These are phyloP conservation scores for Microthyrium microscopicum DNA, from an alignment of 2,329 filamentous ascomycete species.

Conservation along the genomic window DNA sequence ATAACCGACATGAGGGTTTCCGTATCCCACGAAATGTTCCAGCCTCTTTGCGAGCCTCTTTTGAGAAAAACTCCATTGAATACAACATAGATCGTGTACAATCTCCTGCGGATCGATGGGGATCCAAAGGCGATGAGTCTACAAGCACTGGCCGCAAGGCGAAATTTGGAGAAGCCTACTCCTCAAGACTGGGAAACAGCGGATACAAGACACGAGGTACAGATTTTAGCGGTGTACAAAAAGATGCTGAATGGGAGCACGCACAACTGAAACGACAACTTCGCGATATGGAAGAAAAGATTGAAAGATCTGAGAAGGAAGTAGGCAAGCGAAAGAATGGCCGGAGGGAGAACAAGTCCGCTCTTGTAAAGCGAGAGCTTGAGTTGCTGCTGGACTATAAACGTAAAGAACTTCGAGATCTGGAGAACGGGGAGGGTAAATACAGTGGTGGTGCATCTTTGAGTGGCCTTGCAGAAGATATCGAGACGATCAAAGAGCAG, in stretches of 20 bases:
- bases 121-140: constrained; percentile 56
- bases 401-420: constrained; percentile 56
- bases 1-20: constrained; percentile 87
- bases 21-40: constrained; percentile 85
- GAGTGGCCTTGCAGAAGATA: constrained; percentile 66
- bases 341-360: constrained; percentile 61
- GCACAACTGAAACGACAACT: constrained; percentile 88
- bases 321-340: constrained; percentile 42
- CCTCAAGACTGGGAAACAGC: constrained; percentile 67
- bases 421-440: constrained; percentile 49
- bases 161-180: constrained; percentile 94
- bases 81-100: constrained; percentile 74
- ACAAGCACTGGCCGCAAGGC: constrained; percentile 81
- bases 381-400: constrained; percentile 95
- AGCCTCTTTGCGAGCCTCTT: constrained; percentile 74
- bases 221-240: constrained; percentile 72
- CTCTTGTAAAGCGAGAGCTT: constrained; percentile 82
- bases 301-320: constrained; percentile 62
- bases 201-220: constrained; percentile 71
- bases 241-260: constrained; percentile 91
- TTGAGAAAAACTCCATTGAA: constrained; percentile 92
- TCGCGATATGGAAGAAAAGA: constrained; percentile 72
- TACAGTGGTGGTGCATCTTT: constrained; percentile 49
- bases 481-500: constrained; percentile 83
- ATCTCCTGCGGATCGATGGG: constrained; percentile 29